These are phyloP conservation scores for Orbilia ellipsospora DNA, from an alignment of 2,329 filamentous ascomycete species.

Conservation along the genomic window DNA sequence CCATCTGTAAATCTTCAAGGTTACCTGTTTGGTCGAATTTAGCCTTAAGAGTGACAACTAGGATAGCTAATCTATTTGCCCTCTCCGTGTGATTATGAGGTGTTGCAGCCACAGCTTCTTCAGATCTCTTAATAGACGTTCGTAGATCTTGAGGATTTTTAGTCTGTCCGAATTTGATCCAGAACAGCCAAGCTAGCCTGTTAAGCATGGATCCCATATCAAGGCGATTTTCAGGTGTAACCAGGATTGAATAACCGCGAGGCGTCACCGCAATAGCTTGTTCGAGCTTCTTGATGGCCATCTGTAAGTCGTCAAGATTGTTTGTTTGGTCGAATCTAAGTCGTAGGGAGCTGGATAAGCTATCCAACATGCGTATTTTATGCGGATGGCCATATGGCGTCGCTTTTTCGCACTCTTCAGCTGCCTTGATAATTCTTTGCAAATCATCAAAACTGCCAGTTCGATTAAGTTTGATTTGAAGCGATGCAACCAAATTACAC, in stretches of 20 bases:
- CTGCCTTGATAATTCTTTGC: neutral
- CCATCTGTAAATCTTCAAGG: slow-evolving; percentile 16
- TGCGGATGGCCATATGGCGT: neutral
- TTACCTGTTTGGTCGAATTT: slow-evolving; percentile 7
- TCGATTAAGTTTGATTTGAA: neutral
- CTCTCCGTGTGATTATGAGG: no score
- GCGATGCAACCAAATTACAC: neutral
- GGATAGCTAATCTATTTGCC: no score
- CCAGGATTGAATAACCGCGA: slow-evolving; percentile 1
- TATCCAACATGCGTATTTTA: neutral
- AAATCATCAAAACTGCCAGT: slow-evolving; percentile 10
- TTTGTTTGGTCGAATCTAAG: slow-evolving; percentile 30
- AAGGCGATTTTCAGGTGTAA: no score
- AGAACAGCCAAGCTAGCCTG: no score
- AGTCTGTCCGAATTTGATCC: no score
- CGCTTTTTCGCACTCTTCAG: slow-evolving; percentile 5
- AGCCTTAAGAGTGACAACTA: neutral
- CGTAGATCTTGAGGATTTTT: no score
- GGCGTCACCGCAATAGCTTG: slow-evolving; percentile 13
- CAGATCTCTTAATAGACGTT: no score
- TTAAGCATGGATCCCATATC: no score
- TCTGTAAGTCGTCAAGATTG: slow-evolving; percentile 30
- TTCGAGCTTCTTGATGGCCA: slow-evolving; percentile 26
- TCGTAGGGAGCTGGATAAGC: slow-evolving; percentile 1
- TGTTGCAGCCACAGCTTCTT: no score